Evolutionary conservation across 2,329 filamentous ascomycete genomes (phyloP), one percentile per base, ranked within the genome.

Genomic region (Stemphylium beticola): DNA sequence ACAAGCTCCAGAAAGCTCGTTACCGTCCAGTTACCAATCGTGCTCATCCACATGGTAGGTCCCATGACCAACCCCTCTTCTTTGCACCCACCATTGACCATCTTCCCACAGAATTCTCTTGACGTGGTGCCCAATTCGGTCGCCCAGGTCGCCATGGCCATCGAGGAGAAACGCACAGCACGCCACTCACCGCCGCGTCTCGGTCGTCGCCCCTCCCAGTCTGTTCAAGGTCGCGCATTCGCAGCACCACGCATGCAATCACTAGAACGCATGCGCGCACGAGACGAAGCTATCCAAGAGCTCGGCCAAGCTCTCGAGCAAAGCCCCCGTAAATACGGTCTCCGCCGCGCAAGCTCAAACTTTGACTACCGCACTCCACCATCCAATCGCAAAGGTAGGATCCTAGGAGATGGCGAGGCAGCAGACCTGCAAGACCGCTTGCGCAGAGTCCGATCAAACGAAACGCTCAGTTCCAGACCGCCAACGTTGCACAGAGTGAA

Each of bases 111-210:
- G 74, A 84, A 83, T 57, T 83, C 82, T 0, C 74, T 85, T 38
- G 82, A 85, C 51, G 80, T 84, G 7, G 76, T 83, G 8, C 82
- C 82, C 15, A 84, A 84, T 50, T 80, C 79, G 1, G 79, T 82
- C 7, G 82, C 81, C 4, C 82, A 83, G 68, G 82, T 84, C 2
- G 81, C 82, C 26, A 79, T 81, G 22, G 81, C 82, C 4, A 82
- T 83, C 20, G 81, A 83, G 66, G 80, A 83, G 55, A 83, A 82
- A 63, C 72, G 77, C 46, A 67, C 66, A 32, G 62, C 66, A 20
- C 60, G 67, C 17, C 64, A 61, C 7, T 71, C 70, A 4, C 62
- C 68, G 58, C 58, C 55, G 40, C 71, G 59, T 43, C 61, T 74
- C 9, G 64, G 65, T 18, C 67, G 74, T 12, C 70, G 74, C 8